Conservation (phyloP, 768 basidiomycete genomes). For the Tylopilus subfusipes region DNA sequence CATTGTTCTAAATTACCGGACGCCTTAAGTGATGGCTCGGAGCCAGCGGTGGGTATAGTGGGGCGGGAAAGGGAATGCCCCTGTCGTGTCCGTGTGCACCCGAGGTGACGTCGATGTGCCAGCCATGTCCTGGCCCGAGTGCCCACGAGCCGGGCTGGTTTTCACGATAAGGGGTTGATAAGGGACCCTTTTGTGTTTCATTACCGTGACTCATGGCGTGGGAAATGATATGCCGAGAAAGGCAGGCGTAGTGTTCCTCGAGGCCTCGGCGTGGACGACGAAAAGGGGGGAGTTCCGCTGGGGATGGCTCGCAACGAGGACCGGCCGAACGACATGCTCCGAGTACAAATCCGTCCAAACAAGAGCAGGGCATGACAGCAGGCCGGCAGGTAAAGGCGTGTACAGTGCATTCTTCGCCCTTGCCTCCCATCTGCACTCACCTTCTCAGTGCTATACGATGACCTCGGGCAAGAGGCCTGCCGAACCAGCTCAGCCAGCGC, state of each 20-base stretch:
- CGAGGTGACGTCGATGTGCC: constrained; percentile 8
- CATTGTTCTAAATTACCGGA: constrained; percentile 20
- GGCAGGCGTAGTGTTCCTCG: constrained; percentile 28
- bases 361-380: constrained; percentile 33
- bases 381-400: constrained; percentile 36
- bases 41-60: constrained; percentile 25
- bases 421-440: constrained; percentile 35
- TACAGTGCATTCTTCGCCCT: constrained; percentile 36
- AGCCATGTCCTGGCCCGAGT: too few species aligned
- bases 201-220: constrained; percentile 28
- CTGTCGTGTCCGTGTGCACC: too few species aligned
- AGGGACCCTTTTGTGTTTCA: constrained; percentile 13
- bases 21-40: constrained; percentile 3
- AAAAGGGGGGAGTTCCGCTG: constrained; percentile 19
- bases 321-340: constrained; percentile 18
- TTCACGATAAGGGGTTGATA: constrained; percentile 4
- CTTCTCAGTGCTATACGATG: constrained; percentile 36
- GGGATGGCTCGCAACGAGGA: constrained; percentile 27
- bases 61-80: constrained; percentile 9
- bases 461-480: constrained; percentile 32
- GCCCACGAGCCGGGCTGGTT: constrained; percentile 2
- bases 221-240: constrained; percentile 5
- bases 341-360: constrained; percentile 26
- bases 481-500: constrained; percentile 37
- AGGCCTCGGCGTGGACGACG: constrained; percentile 28